These are phyloP conservation scores for Binderoboletus segoi DNA, from an alignment of 1,284 basidiomycete species.

Conservation along the genomic window DNA sequence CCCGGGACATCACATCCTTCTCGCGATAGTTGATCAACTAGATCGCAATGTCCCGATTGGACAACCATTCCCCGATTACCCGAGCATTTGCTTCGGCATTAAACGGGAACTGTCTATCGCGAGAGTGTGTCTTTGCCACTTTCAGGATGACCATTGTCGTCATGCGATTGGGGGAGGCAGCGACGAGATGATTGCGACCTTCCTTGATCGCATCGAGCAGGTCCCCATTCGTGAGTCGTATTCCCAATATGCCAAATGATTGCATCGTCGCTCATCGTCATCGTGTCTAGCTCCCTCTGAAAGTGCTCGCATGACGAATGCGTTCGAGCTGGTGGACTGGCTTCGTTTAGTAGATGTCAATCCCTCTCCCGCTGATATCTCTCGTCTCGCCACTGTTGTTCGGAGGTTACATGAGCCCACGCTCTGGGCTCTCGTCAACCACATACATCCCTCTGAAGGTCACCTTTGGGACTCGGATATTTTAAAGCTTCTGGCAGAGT, in stretches of 20 bases:
- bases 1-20: slow-evolving; percentile 39
- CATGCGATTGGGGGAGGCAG: not conserved
- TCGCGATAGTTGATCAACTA: slow-evolving; percentile 41
- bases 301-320: slow-evolving; percentile 37
- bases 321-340: slow-evolving; percentile 62
- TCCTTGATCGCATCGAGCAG: slow-evolving; percentile 46
- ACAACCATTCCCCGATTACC: slow-evolving; percentile 36
- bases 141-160: slow-evolving; percentile 18
- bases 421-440: slow-evolving; percentile 45
- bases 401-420: slow-evolving; percentile 45
- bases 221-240: slow-evolving; percentile 43
- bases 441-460: slow-evolving; percentile 44
- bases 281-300: slow-evolving; percentile 38
- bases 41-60: slow-evolving; percentile 31
- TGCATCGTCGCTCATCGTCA: not conserved
- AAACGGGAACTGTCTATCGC: slow-evolving; percentile 48
- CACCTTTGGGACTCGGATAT: slow-evolving; percentile 43
- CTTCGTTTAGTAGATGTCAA: slow-evolving; percentile 49
- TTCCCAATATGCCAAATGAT: not conserved
- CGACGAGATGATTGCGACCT: slow-evolving; percentile 37
- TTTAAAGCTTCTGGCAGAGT: slow-evolving; percentile 18
- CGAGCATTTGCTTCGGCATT: slow-evolving; percentile 48
- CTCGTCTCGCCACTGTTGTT: slow-evolving; percentile 43
- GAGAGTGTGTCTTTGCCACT: slow-evolving; percentile 35
- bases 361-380: slow-evolving; percentile 40